Evolutionary conservation across 805 yeast species (phyloP), one percentile per base, ranked within the genome.

Genomic region (Pichia californica): DNA sequence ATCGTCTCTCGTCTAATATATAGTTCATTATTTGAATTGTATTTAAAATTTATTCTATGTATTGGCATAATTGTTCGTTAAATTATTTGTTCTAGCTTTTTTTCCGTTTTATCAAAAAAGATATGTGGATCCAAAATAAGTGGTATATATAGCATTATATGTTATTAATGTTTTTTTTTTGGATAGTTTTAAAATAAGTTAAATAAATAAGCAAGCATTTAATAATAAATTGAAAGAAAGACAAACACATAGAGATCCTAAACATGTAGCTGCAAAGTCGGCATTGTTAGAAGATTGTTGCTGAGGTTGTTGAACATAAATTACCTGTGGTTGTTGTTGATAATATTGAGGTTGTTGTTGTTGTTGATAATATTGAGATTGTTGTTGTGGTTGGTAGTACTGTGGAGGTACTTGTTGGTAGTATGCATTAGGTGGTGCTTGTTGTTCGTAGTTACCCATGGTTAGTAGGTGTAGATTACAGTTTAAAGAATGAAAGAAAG

Each of bases 301-400:
- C 6, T 14, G 39, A 4, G 18, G 38, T 16, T 43, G 46, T 15
- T 43, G 46, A 7, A 43, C 46, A 25, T 38, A 43, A n/a, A 43
- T 36, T 4, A 33, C 31, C 7, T 34, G 42, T 7, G 39, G 38
- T 16, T 25, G 37, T 18, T 30, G 41, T 14, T 37, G 37, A 13
- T 26, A 20, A 19, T 35, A 34, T 8, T 26, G 19, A 10, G 28
- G 38, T 19, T 41, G 46, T 14, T 37, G 38, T 2, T 16, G 19
- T 5, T 36, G 44, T 15, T 44, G 44, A 10, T 18, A 35, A n/a
- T 30, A 34, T 6, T 36, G 30, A 9, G 21, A 15, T 11, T 25
- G 31, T 26, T 40, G 36, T 1, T 3, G 1, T 6, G 29, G 43
- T 34, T 34, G 38, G 25, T 34, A 40, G 13, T 40, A 20, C 21